Percentiles rank a stretch among this genome's conserved stretches.
Conservation (phyloP, 2,329 filamentous ascomycete species). For the Mycocentrospora acerina region DNA sequence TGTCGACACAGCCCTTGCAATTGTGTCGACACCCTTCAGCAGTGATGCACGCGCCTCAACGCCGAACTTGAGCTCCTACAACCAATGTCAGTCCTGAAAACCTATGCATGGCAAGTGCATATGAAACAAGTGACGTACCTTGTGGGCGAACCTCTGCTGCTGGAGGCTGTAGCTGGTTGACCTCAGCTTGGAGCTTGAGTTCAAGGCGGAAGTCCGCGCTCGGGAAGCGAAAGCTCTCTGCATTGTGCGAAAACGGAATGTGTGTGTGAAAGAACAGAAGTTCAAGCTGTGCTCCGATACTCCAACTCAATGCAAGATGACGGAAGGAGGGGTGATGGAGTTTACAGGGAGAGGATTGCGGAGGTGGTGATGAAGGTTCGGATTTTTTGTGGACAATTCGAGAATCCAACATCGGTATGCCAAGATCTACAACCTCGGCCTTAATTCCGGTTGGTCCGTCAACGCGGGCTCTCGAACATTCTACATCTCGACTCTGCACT, state of each 20-base stretch:
- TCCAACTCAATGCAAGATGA: slow-evolving; percentile 39
- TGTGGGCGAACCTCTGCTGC: slow-evolving; percentile 95
- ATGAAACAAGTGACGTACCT: slow-evolving; percentile 60
- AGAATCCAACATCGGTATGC: too few relatives aligned
- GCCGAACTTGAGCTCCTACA: slow-evolving; percentile 94
- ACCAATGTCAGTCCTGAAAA: slow-evolving; percentile 5
- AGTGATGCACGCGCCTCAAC: slow-evolving; percentile 89
- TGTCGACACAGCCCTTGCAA: slow-evolving; percentile 92
- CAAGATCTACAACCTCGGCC: too few relatives aligned
- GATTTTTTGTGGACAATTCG: too few relatives aligned
- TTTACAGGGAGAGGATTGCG: slow-evolving; percentile 15
- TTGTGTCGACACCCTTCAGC: slow-evolving; percentile 91
- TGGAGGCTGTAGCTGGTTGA: slow-evolving; percentile 68
- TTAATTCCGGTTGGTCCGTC: too few relatives aligned
- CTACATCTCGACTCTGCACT: too few relatives aligned
- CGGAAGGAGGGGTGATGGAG: slow-evolving; percentile 29
- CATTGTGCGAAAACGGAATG: slow-evolving; percentile 62
- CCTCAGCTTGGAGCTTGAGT: slow-evolving; percentile 56
- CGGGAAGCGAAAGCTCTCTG: slow-evolving; percentile 89
- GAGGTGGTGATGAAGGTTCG: slow-evolving; percentile 11
- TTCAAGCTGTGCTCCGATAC: slow-evolving; percentile 37
- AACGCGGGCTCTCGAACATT: too few relatives aligned
- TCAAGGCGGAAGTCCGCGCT: slow-evolving; percentile 77
- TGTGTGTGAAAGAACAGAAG: slow-evolving; percentile 21
- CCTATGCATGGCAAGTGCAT: slow-evolving; percentile 2